phyloP scores from a whole-genome alignment of 495 filamentous ascomycete species.

The Trichoderma reesei region DNA sequence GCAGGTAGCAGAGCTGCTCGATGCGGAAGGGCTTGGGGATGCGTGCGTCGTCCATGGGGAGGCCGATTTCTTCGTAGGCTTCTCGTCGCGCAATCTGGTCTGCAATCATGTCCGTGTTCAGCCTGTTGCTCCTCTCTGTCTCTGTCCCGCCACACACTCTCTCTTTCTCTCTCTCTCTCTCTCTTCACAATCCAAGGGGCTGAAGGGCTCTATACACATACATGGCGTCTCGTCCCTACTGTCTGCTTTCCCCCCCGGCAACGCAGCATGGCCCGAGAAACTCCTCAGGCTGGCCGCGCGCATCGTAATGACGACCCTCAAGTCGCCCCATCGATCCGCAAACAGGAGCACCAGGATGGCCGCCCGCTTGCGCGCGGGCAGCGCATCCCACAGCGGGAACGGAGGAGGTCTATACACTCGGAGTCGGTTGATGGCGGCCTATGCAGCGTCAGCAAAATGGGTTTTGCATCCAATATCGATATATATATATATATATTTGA shows the following conservation, averaged over 20 bases:
- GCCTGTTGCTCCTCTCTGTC: no score
- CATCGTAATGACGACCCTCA: conserved; percentile 80
- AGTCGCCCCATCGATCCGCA: conserved; percentile 64
- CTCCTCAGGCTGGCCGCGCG: conserved; percentile 62
- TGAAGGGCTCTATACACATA: no score
- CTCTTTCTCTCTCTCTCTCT: no score
- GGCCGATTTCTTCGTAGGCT: conserved; percentile 83
- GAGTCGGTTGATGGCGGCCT: conserved; percentile 71
- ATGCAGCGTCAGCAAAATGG: conserved; percentile 13
- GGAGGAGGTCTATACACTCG: conserved; percentile 56
- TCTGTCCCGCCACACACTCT: not conserved
- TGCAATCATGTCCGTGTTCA: no score
- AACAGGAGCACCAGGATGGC: conserved; percentile 81
- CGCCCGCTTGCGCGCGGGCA: conserved; percentile 64
- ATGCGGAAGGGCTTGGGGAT: conserved; percentile 64
- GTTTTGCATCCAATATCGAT: no score
- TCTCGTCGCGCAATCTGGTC: conserved; percentile 78
- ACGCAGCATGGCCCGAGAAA: conserved; percentile 70
- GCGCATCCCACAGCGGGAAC: conserved; percentile 42
- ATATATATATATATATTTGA: no score
- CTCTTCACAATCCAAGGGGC: not conserved
- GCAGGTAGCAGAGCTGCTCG: conserved; percentile 77
- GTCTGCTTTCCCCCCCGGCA: conserved; percentile 67
- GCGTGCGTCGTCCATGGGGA: conserved; percentile 53
- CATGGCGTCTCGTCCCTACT: conserved; percentile 38